phyloP scores from a whole-genome alignment of 257 asterid species.

The Haberlea rhodopensis region DNA sequence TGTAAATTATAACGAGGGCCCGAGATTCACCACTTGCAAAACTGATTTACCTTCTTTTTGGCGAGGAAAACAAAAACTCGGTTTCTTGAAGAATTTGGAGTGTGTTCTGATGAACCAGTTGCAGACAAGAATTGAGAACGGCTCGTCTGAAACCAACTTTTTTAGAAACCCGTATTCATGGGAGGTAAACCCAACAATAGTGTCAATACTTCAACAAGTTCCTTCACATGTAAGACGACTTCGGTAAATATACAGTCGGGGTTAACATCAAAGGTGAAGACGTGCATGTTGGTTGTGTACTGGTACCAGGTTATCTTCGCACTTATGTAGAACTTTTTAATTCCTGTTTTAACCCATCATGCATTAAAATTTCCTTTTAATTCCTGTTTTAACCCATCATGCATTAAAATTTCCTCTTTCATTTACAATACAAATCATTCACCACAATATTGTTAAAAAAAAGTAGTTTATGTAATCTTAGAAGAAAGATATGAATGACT shows the following conservation, averaged over 20 bases:
- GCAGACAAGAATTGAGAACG: conserved; percentile 33
- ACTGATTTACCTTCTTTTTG: conserved; percentile 13
- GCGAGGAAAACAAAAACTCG: conserved; percentile 54
- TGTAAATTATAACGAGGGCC: conserved; percentile 9
- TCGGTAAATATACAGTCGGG: too few species aligned
- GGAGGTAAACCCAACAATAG: too few species aligned
- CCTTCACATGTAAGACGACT: too few species aligned
- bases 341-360: background rate
- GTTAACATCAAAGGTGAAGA: background rate
- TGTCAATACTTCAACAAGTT: too few species aligned
- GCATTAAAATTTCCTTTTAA: background rate
- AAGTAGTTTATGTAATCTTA: background rate
- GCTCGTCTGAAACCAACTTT: background rate
- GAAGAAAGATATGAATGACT: background rate
- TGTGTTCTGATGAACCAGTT: conserved; percentile 97
- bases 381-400: background rate
- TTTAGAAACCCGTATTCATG: background rate
- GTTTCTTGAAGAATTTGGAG: conserved; percentile 94
- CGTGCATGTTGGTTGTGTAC: background rate
- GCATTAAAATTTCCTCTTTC: background rate
- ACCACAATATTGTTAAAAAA: background rate
- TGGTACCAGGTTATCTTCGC: background rate
- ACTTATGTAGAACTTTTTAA: background rate
- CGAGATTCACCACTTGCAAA: conserved; percentile 24
- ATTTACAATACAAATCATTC: conserved; percentile 6